Conservation (phyloP, 2,329 filamentous ascomycete species). For the Diaporthe helianthi region DNA sequence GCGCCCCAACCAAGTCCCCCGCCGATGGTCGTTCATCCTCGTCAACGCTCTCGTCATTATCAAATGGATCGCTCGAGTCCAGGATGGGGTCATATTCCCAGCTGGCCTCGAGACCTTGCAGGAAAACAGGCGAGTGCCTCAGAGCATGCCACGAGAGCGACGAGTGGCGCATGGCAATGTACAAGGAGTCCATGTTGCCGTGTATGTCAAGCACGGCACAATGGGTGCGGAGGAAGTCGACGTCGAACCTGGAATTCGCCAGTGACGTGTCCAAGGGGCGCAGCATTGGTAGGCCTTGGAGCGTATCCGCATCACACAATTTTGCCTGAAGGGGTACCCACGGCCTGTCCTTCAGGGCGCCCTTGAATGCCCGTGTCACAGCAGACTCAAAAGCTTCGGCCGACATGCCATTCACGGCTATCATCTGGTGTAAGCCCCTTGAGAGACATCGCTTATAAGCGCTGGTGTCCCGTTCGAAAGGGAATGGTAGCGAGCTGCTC, state of each 20-base stretch:
- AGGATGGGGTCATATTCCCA: conserved; percentile 61
- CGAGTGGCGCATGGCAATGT: conserved; percentile 63
- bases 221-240: conserved; percentile 58
- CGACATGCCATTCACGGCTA: conserved; percentile 58
- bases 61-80: conserved; percentile 50
- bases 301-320: conserved; percentile 61
- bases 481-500: conserved; percentile 60
- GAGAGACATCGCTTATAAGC: conserved; percentile 68
- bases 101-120: conserved; percentile 60
- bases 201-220: conserved; percentile 63
- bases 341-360: conserved; percentile 55
- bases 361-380: conserved; percentile 57
- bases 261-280: conserved; percentile 56
- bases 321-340: conserved; percentile 67
- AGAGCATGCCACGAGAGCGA: conserved; percentile 64
- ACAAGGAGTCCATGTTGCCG: conserved; percentile 65
- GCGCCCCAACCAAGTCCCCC: conserved; percentile 52
- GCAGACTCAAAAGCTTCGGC: conserved; percentile 57
- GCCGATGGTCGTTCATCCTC: conserved; percentile 51
- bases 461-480: conserved; percentile 67
- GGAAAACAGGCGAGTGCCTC: conserved; percentile 53
- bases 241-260: conserved; percentile 53
- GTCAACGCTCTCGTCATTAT: conserved; percentile 45
- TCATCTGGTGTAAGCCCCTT: conserved; percentile 64
- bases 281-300: conserved; percentile 65